These are phyloP conservation scores for Botrytis paeoniae DNA, from an alignment of 2,329 filamentous ascomycete species.

Conservation along the genomic window DNA sequence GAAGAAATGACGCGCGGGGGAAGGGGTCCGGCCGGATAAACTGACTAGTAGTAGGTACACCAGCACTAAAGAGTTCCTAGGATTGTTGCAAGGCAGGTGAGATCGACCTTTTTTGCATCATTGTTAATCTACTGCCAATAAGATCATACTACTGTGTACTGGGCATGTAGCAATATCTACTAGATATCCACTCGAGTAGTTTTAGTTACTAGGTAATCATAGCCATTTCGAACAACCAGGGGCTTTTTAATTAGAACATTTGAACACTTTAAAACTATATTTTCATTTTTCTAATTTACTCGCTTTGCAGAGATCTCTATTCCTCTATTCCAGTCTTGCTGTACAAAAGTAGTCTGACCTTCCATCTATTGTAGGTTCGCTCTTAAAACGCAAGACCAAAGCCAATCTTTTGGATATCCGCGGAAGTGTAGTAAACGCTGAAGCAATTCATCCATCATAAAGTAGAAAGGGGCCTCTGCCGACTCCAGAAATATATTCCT, in stretches of 20 bases:
- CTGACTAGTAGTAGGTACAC: neutral
- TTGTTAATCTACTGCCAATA: neutral
- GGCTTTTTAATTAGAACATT: neutral
- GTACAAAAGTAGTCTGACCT: neutral
- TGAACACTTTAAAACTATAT: neutral
- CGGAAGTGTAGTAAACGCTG: neutral
- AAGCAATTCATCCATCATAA: slow-evolving; percentile 1
- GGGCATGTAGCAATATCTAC: neutral
- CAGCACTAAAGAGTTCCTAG: neutral
- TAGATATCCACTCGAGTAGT: neutral
- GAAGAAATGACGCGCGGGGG: neutral
- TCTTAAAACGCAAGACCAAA: slow-evolving; percentile 1
- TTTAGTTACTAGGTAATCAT: neutral
- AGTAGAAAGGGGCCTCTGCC: neutral
- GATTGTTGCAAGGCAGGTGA: neutral
- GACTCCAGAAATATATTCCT: neutral
- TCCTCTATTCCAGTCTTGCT: neutral
- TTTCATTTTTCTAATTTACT: neutral
- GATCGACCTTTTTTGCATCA: neutral
- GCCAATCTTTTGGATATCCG: neutral
- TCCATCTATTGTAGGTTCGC: neutral
- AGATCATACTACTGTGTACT: neutral
- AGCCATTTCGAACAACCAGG: neutral
- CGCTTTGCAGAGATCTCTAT: neutral
- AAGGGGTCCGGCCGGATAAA: neutral